These are phyloP conservation scores for Melastoma candidum DNA, from an alignment of 441 rosid genomes.

Conservation along the genomic window DNA sequence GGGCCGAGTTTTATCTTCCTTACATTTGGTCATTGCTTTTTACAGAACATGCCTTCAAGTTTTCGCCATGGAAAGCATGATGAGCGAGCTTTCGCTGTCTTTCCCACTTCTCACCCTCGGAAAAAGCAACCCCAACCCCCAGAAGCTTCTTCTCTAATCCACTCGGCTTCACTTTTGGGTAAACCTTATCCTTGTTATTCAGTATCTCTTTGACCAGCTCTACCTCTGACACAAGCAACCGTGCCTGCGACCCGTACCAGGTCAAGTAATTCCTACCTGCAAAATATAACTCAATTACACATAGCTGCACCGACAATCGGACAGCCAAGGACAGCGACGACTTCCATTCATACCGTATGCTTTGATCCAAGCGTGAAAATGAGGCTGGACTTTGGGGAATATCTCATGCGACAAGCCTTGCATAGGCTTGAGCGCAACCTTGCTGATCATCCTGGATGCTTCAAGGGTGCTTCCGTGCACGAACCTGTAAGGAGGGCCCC, in stretches of 20 bases:
- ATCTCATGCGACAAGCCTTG: too few species aligned
- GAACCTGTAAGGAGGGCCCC: too few species aligned
- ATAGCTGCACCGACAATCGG: too few species aligned
- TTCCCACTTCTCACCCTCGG: conserved; percentile 1
- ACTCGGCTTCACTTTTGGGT: not conserved
- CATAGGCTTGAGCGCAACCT: too few species aligned
- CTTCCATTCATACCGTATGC: too few species aligned
- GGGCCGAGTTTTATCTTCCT: too few species aligned
- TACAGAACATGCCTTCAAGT: not conserved
- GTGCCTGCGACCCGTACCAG: not conserved
- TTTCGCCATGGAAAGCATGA: conserved; percentile 2
- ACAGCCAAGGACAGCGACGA: too few species aligned
- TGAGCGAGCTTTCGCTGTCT: conserved; percentile 3
- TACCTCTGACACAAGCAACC: not conserved
- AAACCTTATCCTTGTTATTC: conserved; percentile 1
- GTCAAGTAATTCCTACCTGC: not conserved
- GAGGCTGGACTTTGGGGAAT: too few species aligned
- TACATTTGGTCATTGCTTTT: not conserved
- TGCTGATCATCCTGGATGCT: too few species aligned
- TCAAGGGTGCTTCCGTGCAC: too few species aligned
- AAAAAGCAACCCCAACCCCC: not conserved
- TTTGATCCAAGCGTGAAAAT: too few species aligned
- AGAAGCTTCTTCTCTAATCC: not conserved
- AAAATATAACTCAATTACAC: too few species aligned
- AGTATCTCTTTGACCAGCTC: conserved; percentile 2